Evolutionary conservation across 768 basidiomycete species (phyloP).

Genomic region (Suillus alpinus): DNA sequence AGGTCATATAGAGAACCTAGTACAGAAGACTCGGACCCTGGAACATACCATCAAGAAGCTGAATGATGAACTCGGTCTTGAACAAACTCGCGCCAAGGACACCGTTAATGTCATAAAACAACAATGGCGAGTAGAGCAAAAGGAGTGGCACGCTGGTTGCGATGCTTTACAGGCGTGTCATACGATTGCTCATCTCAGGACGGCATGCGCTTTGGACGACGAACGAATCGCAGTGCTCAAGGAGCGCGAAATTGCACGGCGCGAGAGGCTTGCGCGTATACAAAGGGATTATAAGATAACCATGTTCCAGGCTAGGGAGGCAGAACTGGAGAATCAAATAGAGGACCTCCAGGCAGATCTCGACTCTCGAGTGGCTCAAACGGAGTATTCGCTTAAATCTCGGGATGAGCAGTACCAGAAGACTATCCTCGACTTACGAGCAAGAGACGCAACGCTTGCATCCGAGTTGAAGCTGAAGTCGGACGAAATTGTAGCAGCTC

Average conservation of each 20-base stretch:
- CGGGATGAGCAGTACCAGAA: slow-evolving; percentile 28
- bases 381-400: slow-evolving; percentile 12
- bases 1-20: slow-evolving; percentile 70
- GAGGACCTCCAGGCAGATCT: slow-evolving; percentile 50
- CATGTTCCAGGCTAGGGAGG: slow-evolving; percentile 64
- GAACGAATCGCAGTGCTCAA: slow-evolving; percentile 50
- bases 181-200: slow-evolving; percentile 61
- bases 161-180: slow-evolving; percentile 62
- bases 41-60: slow-evolving; percentile 61
- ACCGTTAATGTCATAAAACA: slow-evolving; percentile 24
- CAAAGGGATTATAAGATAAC: slow-evolving; percentile 67
- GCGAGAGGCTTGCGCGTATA: slow-evolving; percentile 55
- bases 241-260: slow-evolving; percentile 51
- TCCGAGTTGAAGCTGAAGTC: slow-evolving; percentile 39
- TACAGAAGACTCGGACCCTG: slow-evolving; percentile 62
- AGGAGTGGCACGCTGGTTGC: slow-evolving; percentile 60
- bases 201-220: slow-evolving; percentile 51
- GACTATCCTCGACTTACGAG: slow-evolving; percentile 26
- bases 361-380: slow-evolving; percentile 21
- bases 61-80: slow-evolving; percentile 42
- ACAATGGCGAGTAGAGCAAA: slow-evolving; percentile 51
- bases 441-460: slow-evolving; percentile 31
- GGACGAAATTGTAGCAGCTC: slow-evolving; percentile 36
- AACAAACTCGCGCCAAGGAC: slow-evolving; percentile 40
- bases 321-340: slow-evolving; percentile 54